phyloP scores from a whole-genome alignment of 768 basidiomycete species.

The Kwoniella dendrophila region DNA sequence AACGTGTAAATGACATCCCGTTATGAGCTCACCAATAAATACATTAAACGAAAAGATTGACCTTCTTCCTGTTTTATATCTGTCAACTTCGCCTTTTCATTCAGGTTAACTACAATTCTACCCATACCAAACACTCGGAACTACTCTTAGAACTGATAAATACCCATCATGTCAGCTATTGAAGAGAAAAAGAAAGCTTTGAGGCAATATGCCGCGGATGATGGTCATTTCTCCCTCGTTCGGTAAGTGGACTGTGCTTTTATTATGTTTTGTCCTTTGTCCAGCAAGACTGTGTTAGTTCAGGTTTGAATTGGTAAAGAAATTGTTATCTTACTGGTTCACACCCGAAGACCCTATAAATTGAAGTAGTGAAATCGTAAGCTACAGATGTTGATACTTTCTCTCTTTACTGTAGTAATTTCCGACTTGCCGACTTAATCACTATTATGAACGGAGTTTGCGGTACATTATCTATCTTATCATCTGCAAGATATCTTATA shows the following conservation, averaged over 20 bases:
- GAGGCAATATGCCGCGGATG: conserved; percentile 67
- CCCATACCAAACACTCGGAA: background rate
- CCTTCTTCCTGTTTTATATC: too few species aligned
- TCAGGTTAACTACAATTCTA: too few species aligned
- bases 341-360: too few species aligned
- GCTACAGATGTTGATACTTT: background rate
- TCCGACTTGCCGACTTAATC: conserved; percentile 94
- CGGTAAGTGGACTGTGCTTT: too few species aligned
- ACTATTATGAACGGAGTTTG: conserved; percentile 99
- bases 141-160: background rate
- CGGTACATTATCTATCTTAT: conserved; percentile 92
- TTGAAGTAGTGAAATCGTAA: too few species aligned
- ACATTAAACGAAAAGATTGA: too few species aligned
- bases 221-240: conserved; percentile 96
- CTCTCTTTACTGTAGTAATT: conserved; percentile 67
- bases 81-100: too few species aligned
- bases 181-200: conserved; percentile 54
- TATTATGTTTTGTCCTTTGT: too few species aligned
- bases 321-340: too few species aligned
- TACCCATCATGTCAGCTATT: conserved; percentile 14
- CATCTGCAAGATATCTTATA: conserved; percentile 82
- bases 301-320: too few species aligned
- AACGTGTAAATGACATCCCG: conserved; percentile 2
- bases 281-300: background rate
- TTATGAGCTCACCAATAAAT: background rate